Base-by-base conservation (phyloP, 2,329 filamentous ascomycete species). In the Aspergillus eucalypticola region DNA sequence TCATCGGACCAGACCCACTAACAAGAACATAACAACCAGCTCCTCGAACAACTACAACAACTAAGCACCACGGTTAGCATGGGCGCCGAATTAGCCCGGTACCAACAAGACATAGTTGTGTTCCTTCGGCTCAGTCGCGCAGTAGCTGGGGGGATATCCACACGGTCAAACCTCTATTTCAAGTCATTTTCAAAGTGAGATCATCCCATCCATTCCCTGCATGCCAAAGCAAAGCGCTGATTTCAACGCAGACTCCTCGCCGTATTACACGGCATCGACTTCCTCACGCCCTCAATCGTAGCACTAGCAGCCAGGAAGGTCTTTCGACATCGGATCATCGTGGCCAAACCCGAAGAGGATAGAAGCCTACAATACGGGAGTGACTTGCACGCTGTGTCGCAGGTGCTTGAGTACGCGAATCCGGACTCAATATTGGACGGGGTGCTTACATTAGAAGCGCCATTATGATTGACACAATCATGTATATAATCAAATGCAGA, bases 291-390 rank as follows among this genome's bases (percentile, higher is more conserved):
- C 0, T 90, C 91, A 1, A 84, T 98, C 25, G 88, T 97, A 19
- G 86, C 84, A 7, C 81, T 99, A 49, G 95, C 95, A 5, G 88
- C 89, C 2, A 86, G 86, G 62, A 98, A 98, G 78, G 85, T 96
- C 23, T 99, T 96, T 71, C 83, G 90, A 17, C 95, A 99, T 77
- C 88, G 92, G 8, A 87, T 99, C 32, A 76, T 85, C 13, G 84
- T 97, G 58, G 86, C 89, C 0, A 76, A 78, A 1, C 84, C 91
- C 1, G 84, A 86, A 62, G 86, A 87, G 59, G 95, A 98, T 78
- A 84, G 92, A 51, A 97, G 92, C 73, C 84, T 96, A 80, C 91
- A 96, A 74, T 99, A 96, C 87, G 95, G 95, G 0, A 97, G 94
- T 74, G 87, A 90, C 56, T 66, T 89, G 0, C 82, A 84, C 29